These are phyloP conservation scores for Serendipita vermifera DNA, from an alignment of 768 basidiomycete genomes.

Conservation along the genomic window DNA sequence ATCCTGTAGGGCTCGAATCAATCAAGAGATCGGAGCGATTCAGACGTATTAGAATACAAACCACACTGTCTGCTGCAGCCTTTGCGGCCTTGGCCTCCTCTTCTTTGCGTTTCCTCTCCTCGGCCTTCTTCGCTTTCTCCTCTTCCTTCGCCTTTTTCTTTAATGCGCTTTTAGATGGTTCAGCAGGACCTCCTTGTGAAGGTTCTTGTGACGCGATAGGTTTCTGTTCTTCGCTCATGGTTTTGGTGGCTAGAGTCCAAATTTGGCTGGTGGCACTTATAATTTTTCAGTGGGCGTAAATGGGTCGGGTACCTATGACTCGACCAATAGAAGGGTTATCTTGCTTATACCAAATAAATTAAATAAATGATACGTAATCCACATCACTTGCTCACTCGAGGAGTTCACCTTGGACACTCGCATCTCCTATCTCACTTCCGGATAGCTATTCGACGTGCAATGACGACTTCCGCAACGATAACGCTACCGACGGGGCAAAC, in stretches of 20 bases:
- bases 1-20: constrained; percentile 38
- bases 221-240: constrained; percentile 5
- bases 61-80: constrained; percentile 50
- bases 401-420: neutral
- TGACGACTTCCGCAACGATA: neutral
- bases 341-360: too few relatives aligned
- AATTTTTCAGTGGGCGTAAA: constrained; percentile 4
- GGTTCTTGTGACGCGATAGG: neutral
- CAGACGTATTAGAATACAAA: neutral
- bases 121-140: constrained; percentile 81
- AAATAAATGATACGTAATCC: too few relatives aligned
- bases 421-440: neutral
- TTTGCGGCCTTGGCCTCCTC: constrained; percentile 57
- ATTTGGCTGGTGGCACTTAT: neutral
- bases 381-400: too few relatives aligned
- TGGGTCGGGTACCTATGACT: neutral
- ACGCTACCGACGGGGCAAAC: neutral
- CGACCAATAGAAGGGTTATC: too few relatives aligned
- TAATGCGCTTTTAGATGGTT: constrained; percentile 72
- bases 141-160: constrained; percentile 87
- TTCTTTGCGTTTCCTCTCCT: constrained; percentile 71
- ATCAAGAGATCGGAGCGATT: constrained; percentile 5
- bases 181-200: constrained; percentile 25
- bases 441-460: neutral
- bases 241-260: neutral